A percentile compares a stretch with the other conserved stretches of the same genome.
phyloP scores from a whole-genome alignment of 192 early-diverging fungal genomes.

The Funneliformis mosseae region DNA sequence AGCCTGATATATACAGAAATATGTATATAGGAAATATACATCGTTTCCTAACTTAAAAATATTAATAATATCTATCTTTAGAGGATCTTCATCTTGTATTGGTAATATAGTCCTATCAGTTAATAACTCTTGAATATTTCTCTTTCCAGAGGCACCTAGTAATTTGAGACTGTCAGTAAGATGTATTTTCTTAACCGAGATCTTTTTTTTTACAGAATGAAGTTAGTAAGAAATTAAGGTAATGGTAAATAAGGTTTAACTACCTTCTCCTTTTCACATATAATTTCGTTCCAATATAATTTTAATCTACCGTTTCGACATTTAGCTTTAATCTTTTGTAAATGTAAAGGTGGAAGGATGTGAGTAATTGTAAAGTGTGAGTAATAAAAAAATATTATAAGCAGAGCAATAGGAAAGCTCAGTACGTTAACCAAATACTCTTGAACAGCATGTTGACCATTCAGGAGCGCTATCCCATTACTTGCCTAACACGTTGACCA shows the following conservation, averaged over 20 bases:
- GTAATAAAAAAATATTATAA: too few relatives aligned
- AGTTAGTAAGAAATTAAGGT: conserved; percentile 6
- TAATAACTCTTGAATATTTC: conserved; percentile 6
- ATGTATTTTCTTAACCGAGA: conserved; percentile 4
- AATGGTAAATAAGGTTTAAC: neutral
- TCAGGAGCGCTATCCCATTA: neutral
- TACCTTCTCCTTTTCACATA: conserved; percentile 3
- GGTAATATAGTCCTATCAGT: neutral
- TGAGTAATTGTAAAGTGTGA: too few relatives aligned
- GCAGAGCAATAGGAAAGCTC: neutral
- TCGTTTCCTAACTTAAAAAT: neutral
- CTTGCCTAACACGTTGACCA: neutral
- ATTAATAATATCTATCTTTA: neutral
- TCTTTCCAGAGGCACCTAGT: neutral
- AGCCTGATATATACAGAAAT: neutral
- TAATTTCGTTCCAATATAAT: neutral
- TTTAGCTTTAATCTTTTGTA: too few relatives aligned
- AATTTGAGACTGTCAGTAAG: conserved; percentile 9
- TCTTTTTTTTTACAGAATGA: neutral
- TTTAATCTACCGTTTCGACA: neutral
- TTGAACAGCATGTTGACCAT: neutral
- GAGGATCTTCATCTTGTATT: neutral
- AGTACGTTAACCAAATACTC: neutral
- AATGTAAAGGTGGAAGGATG: too few relatives aligned
- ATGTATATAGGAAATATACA: neutral